Conservation (phyloP, 164 flowering plant species). For the Cinnamomum chago region DNA sequence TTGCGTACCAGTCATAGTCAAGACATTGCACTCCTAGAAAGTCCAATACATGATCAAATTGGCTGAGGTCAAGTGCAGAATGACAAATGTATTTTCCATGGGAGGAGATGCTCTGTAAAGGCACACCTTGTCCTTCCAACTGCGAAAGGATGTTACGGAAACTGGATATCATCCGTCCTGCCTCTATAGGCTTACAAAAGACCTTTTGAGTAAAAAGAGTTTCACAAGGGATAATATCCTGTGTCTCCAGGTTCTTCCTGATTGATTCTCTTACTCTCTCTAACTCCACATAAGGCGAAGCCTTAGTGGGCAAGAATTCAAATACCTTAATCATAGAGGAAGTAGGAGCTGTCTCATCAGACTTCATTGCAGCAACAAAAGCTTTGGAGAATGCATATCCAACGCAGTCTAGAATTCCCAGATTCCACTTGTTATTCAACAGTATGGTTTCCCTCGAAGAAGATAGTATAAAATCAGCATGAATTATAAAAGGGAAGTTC, state of each 20-base stretch:
- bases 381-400: slow-evolving; percentile 10
- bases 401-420: no score
- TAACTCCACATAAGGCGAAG: slow-evolving; percentile 9
- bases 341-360: slow-evolving; percentile 2
- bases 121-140: slow-evolving; percentile 19
- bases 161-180: slow-evolving; percentile 8
- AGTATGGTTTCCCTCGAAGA: no score
- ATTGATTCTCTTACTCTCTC: neutral
- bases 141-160: slow-evolving; percentile 19
- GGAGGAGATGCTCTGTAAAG: slow-evolving; percentile 12
- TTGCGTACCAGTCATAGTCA: slow-evolving; percentile 11
- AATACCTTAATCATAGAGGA: slow-evolving; percentile 1
- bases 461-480: no score
- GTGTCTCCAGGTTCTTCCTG: no score
- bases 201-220: neutral
- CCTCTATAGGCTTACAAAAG: slow-evolving; percentile 10
- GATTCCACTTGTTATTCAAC: no score
- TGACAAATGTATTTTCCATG: slow-evolving; percentile 7
- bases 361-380: slow-evolving; percentile 13
- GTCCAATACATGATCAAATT: slow-evolving; percentile 1
- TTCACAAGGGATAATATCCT: neutral
- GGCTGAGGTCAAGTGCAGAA: neutral
- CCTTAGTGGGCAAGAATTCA: slow-evolving; percentile 15
- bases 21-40: slow-evolving; percentile 7
- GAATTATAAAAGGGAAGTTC: no score